These are phyloP conservation scores for Sergeia podlipaevii DNA, from an alignment of 208 protist genomes.

Conservation along the genomic window DNA sequence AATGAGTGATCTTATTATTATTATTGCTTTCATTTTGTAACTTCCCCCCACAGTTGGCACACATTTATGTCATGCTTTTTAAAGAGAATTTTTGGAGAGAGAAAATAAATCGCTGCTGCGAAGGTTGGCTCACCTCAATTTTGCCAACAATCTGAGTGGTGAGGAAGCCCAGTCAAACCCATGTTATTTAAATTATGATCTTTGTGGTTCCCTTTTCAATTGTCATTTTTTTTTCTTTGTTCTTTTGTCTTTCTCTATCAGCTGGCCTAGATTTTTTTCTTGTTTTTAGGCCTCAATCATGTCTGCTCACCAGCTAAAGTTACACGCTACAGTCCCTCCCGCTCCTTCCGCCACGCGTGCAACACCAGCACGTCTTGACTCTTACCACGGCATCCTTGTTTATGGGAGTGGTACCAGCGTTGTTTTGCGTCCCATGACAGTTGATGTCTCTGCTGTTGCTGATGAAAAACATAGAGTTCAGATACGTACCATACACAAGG, in stretches of 20 bases:
- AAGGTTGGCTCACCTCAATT: too few relatives aligned
- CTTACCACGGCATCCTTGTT: conserved; percentile 18
- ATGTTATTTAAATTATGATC: too few relatives aligned
- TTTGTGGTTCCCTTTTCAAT: too few relatives aligned
- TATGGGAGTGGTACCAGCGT: conserved; percentile 39
- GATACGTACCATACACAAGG: conserved; percentile 23
- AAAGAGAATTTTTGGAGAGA: too few relatives aligned
- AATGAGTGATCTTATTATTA: too few relatives aligned
- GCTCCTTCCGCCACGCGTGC: conserved; percentile 33
- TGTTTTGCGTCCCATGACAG: conserved; percentile 13
- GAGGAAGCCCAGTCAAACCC: too few relatives aligned
- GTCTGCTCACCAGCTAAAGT: conserved; percentile 19
- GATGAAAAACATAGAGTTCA: not conserved
- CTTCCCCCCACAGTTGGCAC: too few relatives aligned
- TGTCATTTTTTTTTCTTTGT: conserved; percentile 1
- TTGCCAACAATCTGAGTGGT: too few relatives aligned
- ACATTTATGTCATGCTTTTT: too few relatives aligned
- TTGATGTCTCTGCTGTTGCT: not conserved
- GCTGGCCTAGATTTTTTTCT: conserved; percentile 1
- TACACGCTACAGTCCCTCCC: conserved; percentile 16
- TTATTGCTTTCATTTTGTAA: too few relatives aligned
- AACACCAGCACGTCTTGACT: conserved; percentile 16
- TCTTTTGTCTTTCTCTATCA: conserved; percentile 6
- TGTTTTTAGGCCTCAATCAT: conserved; percentile 15
- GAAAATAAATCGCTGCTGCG: too few relatives aligned